phyloP scores from a whole-genome alignment of 495 filamentous ascomycete species.

The Tuber umbilicatum region DNA sequence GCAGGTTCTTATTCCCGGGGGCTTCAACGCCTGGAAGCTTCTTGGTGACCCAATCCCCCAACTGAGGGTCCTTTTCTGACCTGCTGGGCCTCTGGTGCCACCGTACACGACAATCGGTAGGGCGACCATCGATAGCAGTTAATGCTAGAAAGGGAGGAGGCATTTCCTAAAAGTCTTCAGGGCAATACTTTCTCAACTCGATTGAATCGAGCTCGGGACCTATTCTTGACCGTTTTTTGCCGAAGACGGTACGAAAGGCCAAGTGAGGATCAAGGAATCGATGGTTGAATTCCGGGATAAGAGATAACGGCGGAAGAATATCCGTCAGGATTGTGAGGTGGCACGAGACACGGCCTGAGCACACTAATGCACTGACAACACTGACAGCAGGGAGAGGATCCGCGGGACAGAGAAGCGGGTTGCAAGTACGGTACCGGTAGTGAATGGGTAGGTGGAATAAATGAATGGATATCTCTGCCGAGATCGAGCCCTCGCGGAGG shows the following conservation, averaged over 20 bases:
- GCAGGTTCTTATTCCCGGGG: not conserved
- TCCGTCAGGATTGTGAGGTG: not conserved
- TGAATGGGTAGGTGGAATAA: too few species aligned
- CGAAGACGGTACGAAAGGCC: not conserved
- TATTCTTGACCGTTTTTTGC: not conserved
- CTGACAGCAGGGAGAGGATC: not conserved
- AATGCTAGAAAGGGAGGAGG: conserved; percentile 2
- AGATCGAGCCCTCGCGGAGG: not conserved
- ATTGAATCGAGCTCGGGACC: not conserved
- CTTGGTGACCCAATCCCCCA: conserved; percentile 3
- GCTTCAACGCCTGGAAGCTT: not conserved
- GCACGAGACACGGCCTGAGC: not conserved
- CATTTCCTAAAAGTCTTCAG: not conserved
- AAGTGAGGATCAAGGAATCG: not conserved
- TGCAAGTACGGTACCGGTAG: too few species aligned
- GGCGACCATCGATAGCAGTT: not conserved
- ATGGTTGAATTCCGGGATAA: not conserved
- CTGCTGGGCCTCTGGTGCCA: not conserved
- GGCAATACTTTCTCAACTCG: not conserved
- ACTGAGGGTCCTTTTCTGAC: conserved; percentile 2
- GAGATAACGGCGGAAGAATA: not conserved
- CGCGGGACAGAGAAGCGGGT: not conserved
- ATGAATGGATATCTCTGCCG: not conserved
- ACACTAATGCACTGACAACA: not conserved
- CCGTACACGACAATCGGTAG: not conserved